These are phyloP conservation scores for Fusarium ramigenum DNA, from an alignment of 2,329 filamentous ascomycete genomes.

Conservation along the genomic window DNA sequence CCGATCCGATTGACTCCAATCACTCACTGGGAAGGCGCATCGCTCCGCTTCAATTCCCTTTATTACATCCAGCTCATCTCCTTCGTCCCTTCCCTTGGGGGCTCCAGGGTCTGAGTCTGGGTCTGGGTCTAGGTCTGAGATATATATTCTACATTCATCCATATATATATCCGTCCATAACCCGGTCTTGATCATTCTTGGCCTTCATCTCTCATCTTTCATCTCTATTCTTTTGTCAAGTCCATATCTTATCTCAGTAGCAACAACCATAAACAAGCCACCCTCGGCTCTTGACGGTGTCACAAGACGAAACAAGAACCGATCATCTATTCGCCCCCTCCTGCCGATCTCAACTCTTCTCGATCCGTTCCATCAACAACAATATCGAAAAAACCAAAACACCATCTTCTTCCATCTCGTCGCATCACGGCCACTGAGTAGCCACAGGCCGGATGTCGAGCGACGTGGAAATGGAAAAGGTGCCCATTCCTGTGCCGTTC, in stretches of 20 bases:
- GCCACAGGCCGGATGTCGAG: conserved; percentile 30
- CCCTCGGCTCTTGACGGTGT: background rate
- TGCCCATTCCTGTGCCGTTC: conserved; percentile 35
- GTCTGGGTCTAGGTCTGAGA: background rate
- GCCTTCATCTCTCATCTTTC: conserved; percentile 32
- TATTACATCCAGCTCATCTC: conserved; percentile 8
- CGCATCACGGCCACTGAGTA: conserved; percentile 19
- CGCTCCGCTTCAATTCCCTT: conserved; percentile 11
- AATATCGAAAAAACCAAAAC: background rate
- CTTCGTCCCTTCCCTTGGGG: background rate
- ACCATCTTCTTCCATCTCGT: background rate
- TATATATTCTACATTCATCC: conserved; percentile 9
- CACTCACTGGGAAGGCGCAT: background rate
- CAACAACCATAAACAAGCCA: background rate
- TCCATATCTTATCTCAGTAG: conserved; percentile 5
- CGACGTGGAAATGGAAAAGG: conserved; percentile 32
- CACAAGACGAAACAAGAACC: conserved; percentile 3
- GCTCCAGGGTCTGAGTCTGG: background rate
- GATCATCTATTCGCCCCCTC: conserved; percentile 4
- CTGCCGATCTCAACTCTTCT: conserved; percentile 17
- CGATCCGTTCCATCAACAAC: background rate
- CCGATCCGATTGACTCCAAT: conserved; percentile 1
- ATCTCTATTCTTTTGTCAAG: background rate
- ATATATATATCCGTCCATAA: background rate
- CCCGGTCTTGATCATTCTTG: conserved; percentile 16